These are phyloP conservation scores for Schizothecium vesticola DNA, from an alignment of 495 filamentous ascomycete genomes.

Conservation along the genomic window DNA sequence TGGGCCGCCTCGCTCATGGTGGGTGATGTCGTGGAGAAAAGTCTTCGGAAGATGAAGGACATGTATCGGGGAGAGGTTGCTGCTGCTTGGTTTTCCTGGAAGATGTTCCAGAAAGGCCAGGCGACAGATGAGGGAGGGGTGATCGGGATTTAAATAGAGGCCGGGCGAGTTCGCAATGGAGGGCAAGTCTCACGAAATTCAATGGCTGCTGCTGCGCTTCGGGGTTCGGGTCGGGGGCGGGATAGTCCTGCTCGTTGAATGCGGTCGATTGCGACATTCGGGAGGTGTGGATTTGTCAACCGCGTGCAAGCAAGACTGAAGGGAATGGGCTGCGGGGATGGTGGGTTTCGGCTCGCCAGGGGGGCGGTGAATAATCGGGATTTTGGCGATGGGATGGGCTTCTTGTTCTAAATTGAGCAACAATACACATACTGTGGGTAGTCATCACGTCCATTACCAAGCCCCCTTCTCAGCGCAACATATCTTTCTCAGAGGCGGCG, in stretches of 20 bases:
- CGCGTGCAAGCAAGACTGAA: neutral
- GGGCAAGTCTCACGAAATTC: neutral
- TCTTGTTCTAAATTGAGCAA: neutral
- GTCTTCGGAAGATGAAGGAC: conserved; percentile 73
- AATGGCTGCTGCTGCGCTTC: neutral
- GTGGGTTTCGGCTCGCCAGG: neutral
- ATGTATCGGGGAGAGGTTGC: conserved; percentile 44
- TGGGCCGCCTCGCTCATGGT: conserved; percentile 78
- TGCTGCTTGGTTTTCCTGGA: conserved; percentile 13
- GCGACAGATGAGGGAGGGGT: conserved; percentile 6
- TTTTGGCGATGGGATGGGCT: neutral
- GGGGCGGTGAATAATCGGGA: neutral
- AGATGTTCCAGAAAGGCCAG: conserved; percentile 7
- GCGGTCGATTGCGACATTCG: conserved; percentile 1
- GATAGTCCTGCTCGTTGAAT: neutral
- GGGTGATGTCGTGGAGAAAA: conserved; percentile 57
- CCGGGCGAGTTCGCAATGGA: neutral
- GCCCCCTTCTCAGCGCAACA: neutral
- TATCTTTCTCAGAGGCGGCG: neutral
- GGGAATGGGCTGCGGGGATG: neutral
- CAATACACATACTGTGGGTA: neutral
- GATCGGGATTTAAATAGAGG: conserved; percentile 11
- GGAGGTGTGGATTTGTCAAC: conserved; percentile 5
- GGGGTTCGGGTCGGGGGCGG: neutral
- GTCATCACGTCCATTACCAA: neutral